Base-by-base conservation (phyloP, 345 rosid species). In the Jatropha curcas region DNA sequence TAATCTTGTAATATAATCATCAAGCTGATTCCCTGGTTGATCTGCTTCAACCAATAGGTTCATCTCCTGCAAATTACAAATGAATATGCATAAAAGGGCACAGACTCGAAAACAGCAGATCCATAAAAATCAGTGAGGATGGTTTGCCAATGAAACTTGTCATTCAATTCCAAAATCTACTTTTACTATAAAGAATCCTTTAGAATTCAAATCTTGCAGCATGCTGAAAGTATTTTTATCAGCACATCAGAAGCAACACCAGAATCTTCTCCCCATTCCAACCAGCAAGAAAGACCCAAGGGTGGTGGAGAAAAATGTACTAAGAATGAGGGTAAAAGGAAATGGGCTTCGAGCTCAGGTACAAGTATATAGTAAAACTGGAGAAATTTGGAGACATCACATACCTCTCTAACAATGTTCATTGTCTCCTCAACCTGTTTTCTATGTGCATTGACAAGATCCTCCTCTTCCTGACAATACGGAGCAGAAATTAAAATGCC, bases 21-120 rank as follows among this genome's bases (percentile, higher is more conserved):
- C 98, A 24, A 92, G 87, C 76, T 92, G 98, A 78, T 95, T 92
- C 69, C 99, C 99, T 0, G 98, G 99, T 77, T 90, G 97, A 84
- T 95, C 98, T 63, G 97, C 98, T 84, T 87, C 94, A 41, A 88
- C 97, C 74, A 95, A 79, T 50, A 95, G 80, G 78, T 87, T 88
- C 99, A 95, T 95, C 86, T 95, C 99, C 99, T 95, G 86, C 75
- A 35, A 65, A 64, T 25, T 14, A 2, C 30, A 19, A 31, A 72
- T 24, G 12, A 11, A 59, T 13, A 33, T 11, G 52, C 48, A 46
- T 30, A 28, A 24, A 59, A 33, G 30, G 34, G 19, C 58, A 28
- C 14, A 41, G 16, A 13, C 4, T 33, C 37, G 52, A 25, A 69
- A 2, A 8, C 28, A 7, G 60, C 31, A 55, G 17, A 46, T 11